Percentiles rank a stretch among this genome's conserved stretches.
phyloP scores from a whole-genome alignment of 352 stramenopile genomes.

The Aphanomyces euteiches region DNA sequence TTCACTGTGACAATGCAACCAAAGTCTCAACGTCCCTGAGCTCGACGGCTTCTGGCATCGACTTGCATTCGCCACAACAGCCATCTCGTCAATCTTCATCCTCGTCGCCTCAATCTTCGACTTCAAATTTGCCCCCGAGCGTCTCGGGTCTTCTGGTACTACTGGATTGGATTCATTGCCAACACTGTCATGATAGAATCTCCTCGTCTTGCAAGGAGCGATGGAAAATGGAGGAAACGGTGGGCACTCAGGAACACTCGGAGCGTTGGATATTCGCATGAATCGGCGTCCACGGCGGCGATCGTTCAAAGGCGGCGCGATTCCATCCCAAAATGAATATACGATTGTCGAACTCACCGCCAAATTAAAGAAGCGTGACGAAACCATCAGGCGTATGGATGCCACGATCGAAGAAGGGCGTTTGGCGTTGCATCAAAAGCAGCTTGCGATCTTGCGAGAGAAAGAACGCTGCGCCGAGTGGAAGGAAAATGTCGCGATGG shows the following conservation, averaged over 20 bases:
- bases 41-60: not conserved
- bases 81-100: too few species aligned
- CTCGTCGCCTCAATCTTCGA: too few species aligned
- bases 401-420: slow-evolving; percentile 3
- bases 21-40: not conserved
- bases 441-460: not conserved
- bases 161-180: not conserved
- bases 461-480: not conserved
- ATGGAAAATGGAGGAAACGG: not conserved
- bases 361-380: slow-evolving; percentile 7
- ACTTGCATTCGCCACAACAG: not conserved
- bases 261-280: not conserved
- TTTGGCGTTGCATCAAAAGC: not conserved
- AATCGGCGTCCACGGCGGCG: not conserved
- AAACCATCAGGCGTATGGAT: not conserved
- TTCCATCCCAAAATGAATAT: slow-evolving; percentile 8
- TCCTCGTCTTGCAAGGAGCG: slow-evolving; percentile 15
- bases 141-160: slow-evolving; percentile 9
- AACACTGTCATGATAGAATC: slow-evolving; percentile 5
- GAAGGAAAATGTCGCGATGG: not conserved
- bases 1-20: slow-evolving; percentile 23
- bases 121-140: not conserved
- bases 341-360: slow-evolving; percentile 8
- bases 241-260: not conserved
- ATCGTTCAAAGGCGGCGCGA: slow-evolving; percentile 13